Evolutionary conservation across 352 stramenopile genomes (phyloP), one percentile per base, ranked within the genome.

Genomic region (Elongisporangium prolatum): DNA sequence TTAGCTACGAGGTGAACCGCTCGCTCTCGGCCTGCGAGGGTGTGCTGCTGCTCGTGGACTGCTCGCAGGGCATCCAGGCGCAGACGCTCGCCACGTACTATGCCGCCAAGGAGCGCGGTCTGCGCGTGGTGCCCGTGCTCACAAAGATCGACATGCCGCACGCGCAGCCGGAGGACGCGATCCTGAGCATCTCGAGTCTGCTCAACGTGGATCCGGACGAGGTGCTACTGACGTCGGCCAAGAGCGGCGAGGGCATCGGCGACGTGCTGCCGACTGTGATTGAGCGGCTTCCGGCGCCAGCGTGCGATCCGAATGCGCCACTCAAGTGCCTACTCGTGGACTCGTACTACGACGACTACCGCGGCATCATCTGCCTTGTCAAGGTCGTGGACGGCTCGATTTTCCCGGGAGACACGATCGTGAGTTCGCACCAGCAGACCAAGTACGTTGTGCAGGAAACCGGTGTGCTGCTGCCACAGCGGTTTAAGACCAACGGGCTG

Each of bases 121-220:
- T 99, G 13, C 89, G 97, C 52, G 84, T 99, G 38, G 86, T 99
- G 17, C 91, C 97, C 0, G 93, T 98, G 21, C 72, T 99, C 54
- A 99, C 97, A 10, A 99, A 99, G 72, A 96, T 99, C 65, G 97
- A 99, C 81, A 89, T 99, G 65, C 90, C 95, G 0, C 93, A 98
- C 38, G 96, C 96, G 4, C 91, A 99, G 67, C 91, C 97, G 3
- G 96, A 95, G 34, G 85, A 95, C 59, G 74, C 71, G 21, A 93
- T 93, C 54, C 61, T 95, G 56, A 91, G 80, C 58, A 57, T 95
- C 3, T 93, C 81, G 38, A 83, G 75, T 24, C 62, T 93, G 25
- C 59, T 95, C 22, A 81, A 96, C 54, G 84, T 98, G 24, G 95
- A 99, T 64, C 92, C 96, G 7, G 97, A 99, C 64, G 71, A 89